Base-by-base conservation (phyloP, 441 rosid species). In the Jatropha podagrica region DNA sequence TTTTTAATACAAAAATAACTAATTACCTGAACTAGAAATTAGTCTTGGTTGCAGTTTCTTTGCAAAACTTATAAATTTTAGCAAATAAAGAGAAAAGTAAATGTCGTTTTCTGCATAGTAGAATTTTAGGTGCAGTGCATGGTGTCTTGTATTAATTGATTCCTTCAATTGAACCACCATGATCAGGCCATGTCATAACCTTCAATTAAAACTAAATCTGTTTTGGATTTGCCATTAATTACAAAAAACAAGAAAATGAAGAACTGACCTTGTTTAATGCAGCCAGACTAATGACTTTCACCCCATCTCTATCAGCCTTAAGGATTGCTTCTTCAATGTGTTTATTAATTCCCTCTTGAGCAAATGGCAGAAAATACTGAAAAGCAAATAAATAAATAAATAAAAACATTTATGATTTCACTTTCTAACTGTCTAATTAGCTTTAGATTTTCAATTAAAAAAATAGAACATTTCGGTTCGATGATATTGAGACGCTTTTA, bases 351-450 rank as follows among this genome's bases (percentile, higher is more conserved):
- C 99, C 99, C 15, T 86, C 84, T 55, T 79, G 83, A 40, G 98
- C 97, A 87, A 91, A 89, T 56, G 99, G 99, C 81, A 96, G 86
- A 85, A 96, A 96, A 76, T 96, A 96, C 99, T 96, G 88, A 85
- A 70, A 18, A 73, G 80, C 68, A 61, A 18, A 2, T 0, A 14
- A 3, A 4, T 0, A 12, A 51, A 23, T 23, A 23, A 0, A 51
- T 8, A 51, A 3, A 3, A 51, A 6, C 14, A 51, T 10, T 51
- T 14, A 2, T 51, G 17, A 51, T 51, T 12, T 7, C 7, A 44
- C 48, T 5, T 44, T 1, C 6, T 44, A 6, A 44, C 5, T 4
- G 5, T 1, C 9, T 44, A 44, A 3, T 44, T 2, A 44, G 0
- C 23, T 23, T 23, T 23, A 23, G 23, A 23, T 23, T 32, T 32